A percentile compares a stretch with the other conserved stretches of the same genome.
phyloP scores from a whole-genome alignment of 768 basidiomycete genomes.

The Collybia mongolica region DNA sequence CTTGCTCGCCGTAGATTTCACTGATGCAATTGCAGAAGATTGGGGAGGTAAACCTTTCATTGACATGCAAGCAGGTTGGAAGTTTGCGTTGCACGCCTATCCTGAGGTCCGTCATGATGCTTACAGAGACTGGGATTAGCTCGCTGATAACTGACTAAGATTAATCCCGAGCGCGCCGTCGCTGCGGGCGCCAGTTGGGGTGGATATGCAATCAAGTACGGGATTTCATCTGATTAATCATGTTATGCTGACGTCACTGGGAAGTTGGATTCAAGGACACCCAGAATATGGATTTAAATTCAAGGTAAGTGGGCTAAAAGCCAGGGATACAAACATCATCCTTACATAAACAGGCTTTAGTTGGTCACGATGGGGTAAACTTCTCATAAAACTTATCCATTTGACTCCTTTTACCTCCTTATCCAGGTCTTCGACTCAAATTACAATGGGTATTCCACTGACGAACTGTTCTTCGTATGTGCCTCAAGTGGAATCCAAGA shows the following conservation, averaged over 20 bases:
- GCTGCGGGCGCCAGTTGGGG: constrained; percentile 86
- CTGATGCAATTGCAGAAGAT: constrained; percentile 76
- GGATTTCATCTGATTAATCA: not conserved
- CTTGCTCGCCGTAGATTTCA: constrained; percentile 49
- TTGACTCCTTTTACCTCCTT: not conserved
- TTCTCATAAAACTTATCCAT: not conserved
- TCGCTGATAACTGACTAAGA: constrained; percentile 32
- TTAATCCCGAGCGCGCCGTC: constrained; percentile 67
- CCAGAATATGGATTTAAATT: constrained; percentile 86
- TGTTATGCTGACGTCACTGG: not conserved
- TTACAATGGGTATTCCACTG: constrained; percentile 86
- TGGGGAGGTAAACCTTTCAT: constrained; percentile 88
- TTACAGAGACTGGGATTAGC: not conserved
- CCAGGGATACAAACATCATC: too few species aligned
- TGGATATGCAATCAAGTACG: constrained; percentile 86
- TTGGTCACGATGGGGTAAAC: constrained; percentile 87
- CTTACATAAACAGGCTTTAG: constrained; percentile 49
- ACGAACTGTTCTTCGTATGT: constrained; percentile 87
- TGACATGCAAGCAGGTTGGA: constrained; percentile 76
- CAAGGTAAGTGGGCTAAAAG: constrained; percentile 48
- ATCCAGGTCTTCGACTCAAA: constrained; percentile 69
- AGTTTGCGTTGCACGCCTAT: constrained; percentile 60
- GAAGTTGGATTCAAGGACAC: constrained; percentile 93
- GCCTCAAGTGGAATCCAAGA: not conserved
- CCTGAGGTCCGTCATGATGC: constrained; percentile 52